Evolutionary conservation across 371 early-diverging fungal genomes (phyloP).

Genomic region (Circinella minor): DNA sequence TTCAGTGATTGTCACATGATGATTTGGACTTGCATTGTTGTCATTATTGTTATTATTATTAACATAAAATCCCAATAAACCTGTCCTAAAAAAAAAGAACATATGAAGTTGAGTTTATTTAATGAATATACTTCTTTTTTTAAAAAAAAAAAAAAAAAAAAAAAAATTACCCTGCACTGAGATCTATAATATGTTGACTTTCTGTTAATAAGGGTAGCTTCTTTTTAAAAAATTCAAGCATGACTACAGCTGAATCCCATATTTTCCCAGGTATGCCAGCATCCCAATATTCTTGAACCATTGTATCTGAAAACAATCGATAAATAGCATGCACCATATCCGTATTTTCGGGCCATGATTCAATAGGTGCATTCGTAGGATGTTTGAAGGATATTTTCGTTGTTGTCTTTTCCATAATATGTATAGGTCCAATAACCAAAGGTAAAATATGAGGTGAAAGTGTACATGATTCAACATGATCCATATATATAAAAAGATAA

Average conservation of each 20-base stretch:
- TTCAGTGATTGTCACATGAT: slow-evolving; percentile 54
- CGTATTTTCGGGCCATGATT: slow-evolving; percentile 35
- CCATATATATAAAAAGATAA: slow-evolving; percentile 18
- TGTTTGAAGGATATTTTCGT: not conserved
- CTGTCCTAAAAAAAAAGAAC: slow-evolving; percentile 58
- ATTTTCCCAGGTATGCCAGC: slow-evolving; percentile 64
- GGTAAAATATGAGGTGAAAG: slow-evolving; percentile 34
- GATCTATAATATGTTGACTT: slow-evolving; percentile 53
- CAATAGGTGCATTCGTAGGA: slow-evolving; percentile 20
- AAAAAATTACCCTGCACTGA: slow-evolving; percentile 67
- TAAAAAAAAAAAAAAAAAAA: slow-evolving; percentile 1
- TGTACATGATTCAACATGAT: not conserved
- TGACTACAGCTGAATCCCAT: slow-evolving; percentile 69
- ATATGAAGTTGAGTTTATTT: too few species aligned
- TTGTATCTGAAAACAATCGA: slow-evolving; percentile 39
- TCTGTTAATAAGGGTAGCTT: slow-evolving; percentile 23
- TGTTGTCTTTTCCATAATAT: too few species aligned
- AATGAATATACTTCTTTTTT: too few species aligned
- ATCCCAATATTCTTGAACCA: slow-evolving; percentile 63
- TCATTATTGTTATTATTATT: slow-evolving; percentile 31
- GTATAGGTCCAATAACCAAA: slow-evolving; percentile 51
- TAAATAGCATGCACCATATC: slow-evolving; percentile 41
- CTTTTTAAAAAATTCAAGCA: slow-evolving; percentile 48
- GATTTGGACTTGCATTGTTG: not conserved
- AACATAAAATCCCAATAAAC: slow-evolving; percentile 58